phyloP scores from a whole-genome alignment of 208 protist genomes.

The Zelonia costaricensis region DNA sequence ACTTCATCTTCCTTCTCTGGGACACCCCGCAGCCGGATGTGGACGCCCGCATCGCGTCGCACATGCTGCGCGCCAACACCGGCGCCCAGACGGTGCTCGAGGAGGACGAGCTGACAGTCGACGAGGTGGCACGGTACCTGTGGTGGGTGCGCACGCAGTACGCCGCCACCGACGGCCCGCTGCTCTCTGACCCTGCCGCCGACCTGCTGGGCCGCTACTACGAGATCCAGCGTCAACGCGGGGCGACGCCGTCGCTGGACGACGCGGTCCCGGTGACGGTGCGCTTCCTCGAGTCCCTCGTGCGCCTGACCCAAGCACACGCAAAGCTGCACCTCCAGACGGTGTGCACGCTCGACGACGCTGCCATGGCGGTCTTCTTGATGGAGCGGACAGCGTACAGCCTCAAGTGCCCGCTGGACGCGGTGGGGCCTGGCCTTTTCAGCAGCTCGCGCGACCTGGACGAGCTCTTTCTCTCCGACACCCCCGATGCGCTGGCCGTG shows the following conservation, averaged over 20 bases:
- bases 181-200: constrained; percentile 69
- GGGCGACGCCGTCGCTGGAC: constrained; percentile 63
- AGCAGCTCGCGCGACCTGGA: constrained; percentile 76
- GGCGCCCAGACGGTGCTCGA: constrained; percentile 24
- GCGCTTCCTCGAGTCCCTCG: constrained; percentile 95
- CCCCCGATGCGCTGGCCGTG: constrained; percentile 24
- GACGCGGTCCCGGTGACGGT: constrained; percentile 95
- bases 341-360: constrained; percentile 76
- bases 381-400: constrained; percentile 86
- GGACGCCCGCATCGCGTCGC: constrained; percentile 88
- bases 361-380: constrained; percentile 86
- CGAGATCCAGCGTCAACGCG: constrained; percentile 73
- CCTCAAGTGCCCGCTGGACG: constrained; percentile 80
- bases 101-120: constrained; percentile 39
- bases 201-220: constrained; percentile 83
- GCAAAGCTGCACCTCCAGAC: constrained; percentile 92
- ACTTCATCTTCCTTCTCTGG: constrained; percentile 96
- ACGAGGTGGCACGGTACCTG: constrained; percentile 73
- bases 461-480: constrained; percentile 64
- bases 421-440: constrained; percentile 59
- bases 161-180: constrained; percentile 55
- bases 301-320: constrained; percentile 95
- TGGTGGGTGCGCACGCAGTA: constrained; percentile 84
- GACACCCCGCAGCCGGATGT: constrained; percentile 87
- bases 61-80: constrained; percentile 66